phyloP scores from a whole-genome alignment of 2,329 filamentous ascomycete species.

The Trichocomaceae sp. region DNA sequence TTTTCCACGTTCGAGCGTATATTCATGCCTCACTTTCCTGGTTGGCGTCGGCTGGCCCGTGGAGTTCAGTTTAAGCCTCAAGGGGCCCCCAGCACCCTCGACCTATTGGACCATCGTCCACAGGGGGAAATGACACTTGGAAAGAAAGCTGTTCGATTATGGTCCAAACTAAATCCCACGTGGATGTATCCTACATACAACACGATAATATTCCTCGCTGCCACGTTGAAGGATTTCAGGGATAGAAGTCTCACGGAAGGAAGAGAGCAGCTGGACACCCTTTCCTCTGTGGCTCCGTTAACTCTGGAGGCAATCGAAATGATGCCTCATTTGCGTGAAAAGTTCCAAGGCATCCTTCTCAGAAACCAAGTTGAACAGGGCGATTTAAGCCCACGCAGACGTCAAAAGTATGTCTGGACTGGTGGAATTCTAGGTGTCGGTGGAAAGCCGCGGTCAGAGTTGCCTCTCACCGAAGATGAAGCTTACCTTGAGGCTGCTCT shows the following conservation, averaged over 20 bases:
- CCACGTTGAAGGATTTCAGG: constrained; percentile 33
- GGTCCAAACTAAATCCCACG: constrained; percentile 33
- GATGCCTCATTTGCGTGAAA: constrained; percentile 37
- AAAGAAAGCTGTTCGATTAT: constrained; percentile 26
- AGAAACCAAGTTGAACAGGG: constrained; percentile 25
- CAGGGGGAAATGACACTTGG: constrained; percentile 25
- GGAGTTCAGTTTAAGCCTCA: constrained; percentile 27
- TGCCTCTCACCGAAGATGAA: not conserved
- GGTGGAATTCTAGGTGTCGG: constrained; percentile 28
- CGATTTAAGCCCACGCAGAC: constrained; percentile 15
- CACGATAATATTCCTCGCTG: constrained; percentile 39
- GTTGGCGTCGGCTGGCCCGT: constrained; percentile 52
- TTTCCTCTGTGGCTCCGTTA: constrained; percentile 28
- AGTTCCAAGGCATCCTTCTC: constrained; percentile 36
- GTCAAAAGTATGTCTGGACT: constrained; percentile 27
- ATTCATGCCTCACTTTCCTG: constrained; percentile 72
- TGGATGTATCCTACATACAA: constrained; percentile 40
- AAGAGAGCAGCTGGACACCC: constrained; percentile 21
- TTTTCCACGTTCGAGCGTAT: constrained; percentile 68
- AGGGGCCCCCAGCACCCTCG: constrained; percentile 24
- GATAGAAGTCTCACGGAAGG: constrained; percentile 30
- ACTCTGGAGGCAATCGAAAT: constrained; percentile 32
- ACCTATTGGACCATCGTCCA: constrained; percentile 26
- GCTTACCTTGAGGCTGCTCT: not conserved
- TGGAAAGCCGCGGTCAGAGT: constrained; percentile 17